These are phyloP conservation scores for Claviceps africana DNA, from an alignment of 2,329 filamentous ascomycete genomes.

Conservation along the genomic window DNA sequence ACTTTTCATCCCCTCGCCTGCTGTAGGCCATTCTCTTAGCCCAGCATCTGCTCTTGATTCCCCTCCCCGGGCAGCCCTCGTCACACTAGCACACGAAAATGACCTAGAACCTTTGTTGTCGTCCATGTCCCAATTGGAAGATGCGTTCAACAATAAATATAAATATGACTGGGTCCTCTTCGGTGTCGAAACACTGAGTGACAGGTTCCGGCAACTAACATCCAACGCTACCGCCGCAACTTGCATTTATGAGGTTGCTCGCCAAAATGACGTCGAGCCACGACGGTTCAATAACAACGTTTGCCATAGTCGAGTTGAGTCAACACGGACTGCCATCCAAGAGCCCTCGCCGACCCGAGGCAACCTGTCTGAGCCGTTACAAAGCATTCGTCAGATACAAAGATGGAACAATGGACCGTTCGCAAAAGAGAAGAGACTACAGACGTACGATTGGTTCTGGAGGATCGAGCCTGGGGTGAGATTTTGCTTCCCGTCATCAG, in stretches of 20 bases:
- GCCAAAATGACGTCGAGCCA: slow-evolving; percentile 57
- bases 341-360: slow-evolving; percentile 2
- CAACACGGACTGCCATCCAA: slow-evolving; percentile 1
- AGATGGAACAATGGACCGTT: slow-evolving; percentile 76
- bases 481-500: slow-evolving; percentile 4
- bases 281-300: neutral
- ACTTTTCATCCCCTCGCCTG: slow-evolving; percentile 3
- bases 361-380: slow-evolving; percentile 44
- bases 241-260: slow-evolving; percentile 59
- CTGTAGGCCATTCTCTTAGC: slow-evolving; percentile 8
- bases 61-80: slow-evolving; percentile 18
- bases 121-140: slow-evolving; percentile 40
- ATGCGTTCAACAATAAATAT: slow-evolving; percentile 61
- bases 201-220: slow-evolving; percentile 59
- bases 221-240: slow-evolving; percentile 55
- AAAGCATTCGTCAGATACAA: slow-evolving; percentile 59
- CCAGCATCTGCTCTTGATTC: slow-evolving; percentile 9
- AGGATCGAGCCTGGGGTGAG: slow-evolving; percentile 45
- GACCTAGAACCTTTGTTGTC: slow-evolving; percentile 18
- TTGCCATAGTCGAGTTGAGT: neutral
- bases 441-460: slow-evolving; percentile 46
- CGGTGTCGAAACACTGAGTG: slow-evolving; percentile 65
- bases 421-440: slow-evolving; percentile 60
- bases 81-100: slow-evolving; percentile 17
- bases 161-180: slow-evolving; percentile 85